Evolutionary conservation across 176 grass and related monocot genomes (phyloP).

Genomic region (Oryza meridionalis): DNA sequence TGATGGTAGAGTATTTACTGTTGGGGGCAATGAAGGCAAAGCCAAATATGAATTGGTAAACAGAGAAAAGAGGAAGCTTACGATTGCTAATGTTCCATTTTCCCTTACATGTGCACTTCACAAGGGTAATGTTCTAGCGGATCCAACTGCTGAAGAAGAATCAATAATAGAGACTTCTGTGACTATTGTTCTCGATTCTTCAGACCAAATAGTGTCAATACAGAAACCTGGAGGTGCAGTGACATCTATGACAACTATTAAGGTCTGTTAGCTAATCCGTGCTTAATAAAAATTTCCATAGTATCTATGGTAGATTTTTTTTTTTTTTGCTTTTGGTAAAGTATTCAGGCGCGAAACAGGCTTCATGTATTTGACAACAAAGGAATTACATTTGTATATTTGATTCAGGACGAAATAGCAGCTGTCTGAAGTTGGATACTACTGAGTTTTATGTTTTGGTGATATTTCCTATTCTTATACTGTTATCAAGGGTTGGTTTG

Average conservation of each 20-base stretch:
- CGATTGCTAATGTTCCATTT: constrained; percentile 62
- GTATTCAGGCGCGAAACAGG: constrained; percentile 20
- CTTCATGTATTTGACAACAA: constrained; percentile 2
- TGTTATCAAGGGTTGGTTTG: background rate
- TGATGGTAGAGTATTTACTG: constrained; percentile 83
- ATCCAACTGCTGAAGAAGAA: constrained; percentile 34
- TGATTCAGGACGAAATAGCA: background rate
- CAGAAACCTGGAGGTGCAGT: constrained; percentile 77
- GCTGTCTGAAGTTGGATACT: constrained; percentile 2
- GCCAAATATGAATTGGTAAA: constrained; percentile 81
- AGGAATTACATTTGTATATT: background rate
- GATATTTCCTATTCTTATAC: background rate
- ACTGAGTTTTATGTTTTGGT: background rate
- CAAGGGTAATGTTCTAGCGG: background rate
- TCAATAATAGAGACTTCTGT: constrained; percentile 76
- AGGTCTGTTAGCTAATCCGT: constrained; percentile 50
- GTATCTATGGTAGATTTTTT: constrained; percentile 12
- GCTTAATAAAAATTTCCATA: constrained; percentile 8
- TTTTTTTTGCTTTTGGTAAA: background rate
- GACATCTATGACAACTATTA: constrained; percentile 59
- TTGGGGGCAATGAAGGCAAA: constrained; percentile 63
- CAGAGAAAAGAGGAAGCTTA: constrained; percentile 90
- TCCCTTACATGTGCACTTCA: constrained; percentile 71
- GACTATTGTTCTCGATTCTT: constrained; percentile 78
- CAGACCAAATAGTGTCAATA: constrained; percentile 63